Percentiles rank a stretch among this genome's conserved stretches.
These are phyloP conservation scores for Eucalyptus regnans DNA, from an alignment of 345 rosid genomes.

Conservation along the genomic window DNA sequence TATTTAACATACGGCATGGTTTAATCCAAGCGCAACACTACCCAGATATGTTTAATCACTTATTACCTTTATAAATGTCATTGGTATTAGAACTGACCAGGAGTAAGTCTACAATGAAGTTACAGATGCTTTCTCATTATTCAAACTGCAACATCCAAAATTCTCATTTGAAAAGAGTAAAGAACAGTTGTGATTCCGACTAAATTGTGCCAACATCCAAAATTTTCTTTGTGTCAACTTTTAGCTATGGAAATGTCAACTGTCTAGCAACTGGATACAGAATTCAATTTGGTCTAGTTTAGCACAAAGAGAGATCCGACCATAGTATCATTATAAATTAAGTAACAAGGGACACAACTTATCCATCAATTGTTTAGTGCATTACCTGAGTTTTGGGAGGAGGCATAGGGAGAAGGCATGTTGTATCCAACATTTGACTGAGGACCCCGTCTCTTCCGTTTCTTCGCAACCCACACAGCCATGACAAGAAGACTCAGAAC, in stretches of 20 bases:
- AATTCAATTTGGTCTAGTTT: background rate
- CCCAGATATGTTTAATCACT: background rate
- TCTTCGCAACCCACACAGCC: slow-evolving; percentile 58
- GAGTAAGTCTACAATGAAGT: background rate
- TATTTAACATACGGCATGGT: background rate
- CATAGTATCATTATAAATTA: background rate
- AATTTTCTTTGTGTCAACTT: background rate
- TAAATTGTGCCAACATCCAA: background rate
- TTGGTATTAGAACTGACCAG: background rate
- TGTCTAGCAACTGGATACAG: background rate
- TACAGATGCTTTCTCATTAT: background rate
- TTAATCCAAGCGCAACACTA: background rate
- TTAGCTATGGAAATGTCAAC: background rate
- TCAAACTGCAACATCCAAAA: background rate
- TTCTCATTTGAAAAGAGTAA: background rate
- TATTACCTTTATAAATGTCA: background rate
- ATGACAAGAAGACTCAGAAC: slow-evolving; percentile 53
- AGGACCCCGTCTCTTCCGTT: slow-evolving; percentile 41
- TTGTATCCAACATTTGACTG: slow-evolving; percentile 33
- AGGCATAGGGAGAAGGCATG: slow-evolving; percentile 71
- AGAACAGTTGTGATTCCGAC: background rate
- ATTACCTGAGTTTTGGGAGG: slow-evolving; percentile 89
- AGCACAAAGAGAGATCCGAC: background rate
- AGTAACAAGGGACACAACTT: background rate
- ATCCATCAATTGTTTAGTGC: background rate